These are phyloP conservation scores for Proliferodiscus dingleyae DNA, from an alignment of 2,329 filamentous ascomycete genomes.

Conservation along the genomic window DNA sequence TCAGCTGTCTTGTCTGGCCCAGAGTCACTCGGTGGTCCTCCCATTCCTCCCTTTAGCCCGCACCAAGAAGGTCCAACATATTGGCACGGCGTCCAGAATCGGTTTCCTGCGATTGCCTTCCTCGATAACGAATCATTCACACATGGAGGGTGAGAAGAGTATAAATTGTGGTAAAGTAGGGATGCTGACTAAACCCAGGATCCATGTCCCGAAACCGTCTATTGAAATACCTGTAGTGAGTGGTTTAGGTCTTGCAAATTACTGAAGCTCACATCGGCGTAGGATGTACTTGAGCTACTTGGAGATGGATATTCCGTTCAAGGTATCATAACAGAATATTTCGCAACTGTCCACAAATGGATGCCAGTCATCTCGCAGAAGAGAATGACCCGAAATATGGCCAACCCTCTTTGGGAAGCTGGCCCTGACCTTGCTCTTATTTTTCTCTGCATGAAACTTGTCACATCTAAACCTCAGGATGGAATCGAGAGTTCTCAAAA, in stretches of 20 bases:
- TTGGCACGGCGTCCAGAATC: conserved; percentile 29
- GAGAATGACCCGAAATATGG: conserved; percentile 36
- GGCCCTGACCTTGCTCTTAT: conserved; percentile 43
- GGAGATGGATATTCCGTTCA: conserved; percentile 36
- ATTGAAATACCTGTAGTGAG: conserved; percentile 37
- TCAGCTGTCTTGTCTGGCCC: conserved; percentile 10
- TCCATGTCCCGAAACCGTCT: conserved; percentile 36
- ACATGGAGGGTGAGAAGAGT: conserved; percentile 26
- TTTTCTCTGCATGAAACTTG: conserved; percentile 45
- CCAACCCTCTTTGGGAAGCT: conserved; percentile 38
- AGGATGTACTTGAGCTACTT: conserved; percentile 38
- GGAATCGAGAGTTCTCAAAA: conserved; percentile 34
- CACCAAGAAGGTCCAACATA: conserved; percentile 16
- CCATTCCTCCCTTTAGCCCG: conserved; percentile 15
- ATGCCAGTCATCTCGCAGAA: conserved; percentile 45
- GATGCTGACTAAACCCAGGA: conserved; percentile 21
- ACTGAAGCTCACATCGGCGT: not conserved
- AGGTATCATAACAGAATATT: conserved; percentile 38
- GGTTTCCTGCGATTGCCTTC: conserved; percentile 41
- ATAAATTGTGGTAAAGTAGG: not conserved
- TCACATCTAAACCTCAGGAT: conserved; percentile 34
- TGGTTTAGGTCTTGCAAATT: conserved; percentile 2
- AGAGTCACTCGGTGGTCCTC: conserved; percentile 18
- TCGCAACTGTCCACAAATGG: conserved; percentile 41
- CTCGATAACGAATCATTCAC: conserved; percentile 40